phyloP scores from a whole-genome alignment of 2,329 filamentous ascomycete genomes.

The Penicillium sp. region DNA sequence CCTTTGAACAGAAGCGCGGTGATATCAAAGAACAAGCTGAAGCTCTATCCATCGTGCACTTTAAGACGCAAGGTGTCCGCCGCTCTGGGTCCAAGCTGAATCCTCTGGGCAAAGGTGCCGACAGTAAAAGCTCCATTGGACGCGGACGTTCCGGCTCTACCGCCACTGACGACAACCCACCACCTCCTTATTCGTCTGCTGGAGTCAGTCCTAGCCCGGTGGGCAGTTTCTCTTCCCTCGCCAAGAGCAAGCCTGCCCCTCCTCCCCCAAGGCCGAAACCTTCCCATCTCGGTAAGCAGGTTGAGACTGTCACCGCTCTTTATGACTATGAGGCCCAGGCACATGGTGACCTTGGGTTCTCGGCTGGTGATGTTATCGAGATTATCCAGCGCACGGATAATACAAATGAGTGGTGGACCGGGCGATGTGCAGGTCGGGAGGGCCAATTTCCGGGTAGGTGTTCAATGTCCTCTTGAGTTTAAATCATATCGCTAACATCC shows the following conservation, averaged over 20 bases:
- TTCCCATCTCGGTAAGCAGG: constrained; percentile 63
- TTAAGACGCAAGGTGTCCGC: constrained; percentile 76
- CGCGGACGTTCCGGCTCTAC: constrained; percentile 42
- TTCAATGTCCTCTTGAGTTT: not conserved
- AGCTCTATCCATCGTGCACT: constrained; percentile 79
- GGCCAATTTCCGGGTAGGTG: constrained; percentile 91
- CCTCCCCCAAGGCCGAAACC: constrained; percentile 83
- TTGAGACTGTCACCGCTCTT: constrained; percentile 81
- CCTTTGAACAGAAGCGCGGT: constrained; percentile 83
- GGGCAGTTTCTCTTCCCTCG: constrained; percentile 50
- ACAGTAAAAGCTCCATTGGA: constrained; percentile 36
- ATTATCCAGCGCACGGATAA: constrained; percentile 80
- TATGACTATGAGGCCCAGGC: constrained; percentile 97
- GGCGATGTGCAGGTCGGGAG: constrained; percentile 72
- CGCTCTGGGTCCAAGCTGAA: constrained; percentile 34
- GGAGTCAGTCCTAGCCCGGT: constrained; percentile 40
- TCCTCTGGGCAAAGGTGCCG: constrained; percentile 34
- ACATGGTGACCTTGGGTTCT: constrained; percentile 89
- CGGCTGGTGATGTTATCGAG: constrained; percentile 84
- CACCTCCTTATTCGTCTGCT: constrained; percentile 65
- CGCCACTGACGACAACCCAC: constrained; percentile 55
- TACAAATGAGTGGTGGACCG: constrained; percentile 96
- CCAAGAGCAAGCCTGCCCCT: constrained; percentile 66
- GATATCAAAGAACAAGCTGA: constrained; percentile 88
- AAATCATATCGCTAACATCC: not conserved